A percentile compares a stretch with the other conserved stretches of the same genome.
phyloP scores from a whole-genome alignment of 768 basidiomycete species.

The Trametopsis cervina region DNA sequence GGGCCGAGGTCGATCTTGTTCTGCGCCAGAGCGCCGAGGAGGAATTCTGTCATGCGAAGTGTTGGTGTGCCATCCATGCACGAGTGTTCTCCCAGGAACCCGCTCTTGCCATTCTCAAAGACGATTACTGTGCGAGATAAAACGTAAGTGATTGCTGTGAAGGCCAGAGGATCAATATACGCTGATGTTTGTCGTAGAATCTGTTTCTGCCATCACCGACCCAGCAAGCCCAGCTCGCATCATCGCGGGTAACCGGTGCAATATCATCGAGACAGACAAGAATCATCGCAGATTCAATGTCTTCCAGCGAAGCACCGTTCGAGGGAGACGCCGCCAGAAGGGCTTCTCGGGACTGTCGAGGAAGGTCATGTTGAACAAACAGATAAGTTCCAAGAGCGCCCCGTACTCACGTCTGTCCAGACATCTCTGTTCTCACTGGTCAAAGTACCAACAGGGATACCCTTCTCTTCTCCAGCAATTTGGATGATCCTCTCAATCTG shows the following conservation, averaged over 20 bases:
- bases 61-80: slow-evolving; percentile 96
- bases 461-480: slow-evolving; percentile 43
- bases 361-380: too few species aligned
- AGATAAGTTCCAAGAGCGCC: too few species aligned
- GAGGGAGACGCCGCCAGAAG: slow-evolving; percentile 54
- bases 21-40: slow-evolving; percentile 66
- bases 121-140: slow-evolving; percentile 64
- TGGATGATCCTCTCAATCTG: slow-evolving; percentile 68
- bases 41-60: slow-evolving; percentile 90
- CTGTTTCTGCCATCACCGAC: slow-evolving; percentile 85
- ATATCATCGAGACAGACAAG: slow-evolving; percentile 82
- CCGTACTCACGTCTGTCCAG: slow-evolving; percentile 71
- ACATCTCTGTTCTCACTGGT: slow-evolving; percentile 85
- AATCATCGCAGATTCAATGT: slow-evolving; percentile 88
- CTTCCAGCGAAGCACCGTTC: slow-evolving; percentile 64
- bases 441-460: slow-evolving; percentile 61
- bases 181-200: slow-evolving; percentile 96
- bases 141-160: background rate
- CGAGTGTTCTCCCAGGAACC: slow-evolving; percentile 85
- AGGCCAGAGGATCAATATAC: slow-evolving; percentile 38
- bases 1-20: slow-evolving; percentile 75
- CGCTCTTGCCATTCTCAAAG: slow-evolving; percentile 90
- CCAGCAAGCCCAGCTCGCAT: slow-evolving; percentile 80
- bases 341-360: slow-evolving; percentile 43
- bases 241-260: slow-evolving; percentile 73